Base-by-base conservation (phyloP, 305 asterid species). In the Fraxinus sp. region DNA sequence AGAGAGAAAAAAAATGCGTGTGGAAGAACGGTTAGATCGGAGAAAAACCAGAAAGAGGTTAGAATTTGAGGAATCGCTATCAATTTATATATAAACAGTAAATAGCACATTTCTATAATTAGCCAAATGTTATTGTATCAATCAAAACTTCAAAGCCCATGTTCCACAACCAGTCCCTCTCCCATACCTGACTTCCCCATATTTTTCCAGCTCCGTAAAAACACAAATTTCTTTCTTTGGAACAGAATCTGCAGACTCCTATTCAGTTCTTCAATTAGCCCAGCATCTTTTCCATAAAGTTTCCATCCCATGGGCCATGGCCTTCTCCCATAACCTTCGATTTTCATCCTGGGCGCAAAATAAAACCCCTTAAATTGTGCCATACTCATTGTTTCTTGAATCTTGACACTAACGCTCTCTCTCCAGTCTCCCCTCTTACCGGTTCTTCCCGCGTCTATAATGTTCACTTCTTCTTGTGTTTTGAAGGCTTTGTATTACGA, bases 1-100 rank as follows among this genome's bases (percentile, higher is more conserved):
- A 28, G 75, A 70, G 22, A 30, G 36, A 14, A 0, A 0, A 11
- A 70, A 62, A 8, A 10, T 70, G 20, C 57, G 79, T n/a, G 83
- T 52, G 79, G 89, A 77, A 74, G 73, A 43, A 52, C 43, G 82
- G 37, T 41, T 68, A 37, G 16, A 11, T 28, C 39, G 80, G 77
- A 32, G 85, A 70, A 86, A 83, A 83, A 22, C 32, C 81, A 71
- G 75, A 22, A n/a, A 13, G 22, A 46, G 78, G 74, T 26, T 73
- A 64, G 78, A 70, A 13, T 28, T 28, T 28, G 20, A 70, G 75
- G 75, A 30, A 70, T 70, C 75, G 13, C 18, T 30, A 22, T 64
- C 36, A 24, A 24, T 64, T 10, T 70, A 30, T 13, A 28, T 70
- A 70, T 13, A 70, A 30, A 70, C 3, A 70, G 75, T 35, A 70